Conservation (phyloP, 2,329 filamentous ascomycete genomes). For the Aspergillus uvarum region DNA sequence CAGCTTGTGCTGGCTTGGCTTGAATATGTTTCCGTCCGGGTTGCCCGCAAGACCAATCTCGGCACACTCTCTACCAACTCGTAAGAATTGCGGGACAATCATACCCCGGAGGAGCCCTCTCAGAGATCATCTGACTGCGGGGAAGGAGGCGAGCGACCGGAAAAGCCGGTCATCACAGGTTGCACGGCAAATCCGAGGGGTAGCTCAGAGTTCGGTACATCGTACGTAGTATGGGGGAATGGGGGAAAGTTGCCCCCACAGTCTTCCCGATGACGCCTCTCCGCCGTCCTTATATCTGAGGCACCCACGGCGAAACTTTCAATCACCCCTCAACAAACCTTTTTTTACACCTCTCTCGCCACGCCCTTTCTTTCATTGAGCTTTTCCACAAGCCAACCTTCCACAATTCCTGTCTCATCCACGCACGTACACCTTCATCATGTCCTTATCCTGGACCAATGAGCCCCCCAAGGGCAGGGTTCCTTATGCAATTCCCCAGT, state of each 20-base stretch:
- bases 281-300: neutral
- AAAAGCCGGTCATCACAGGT: conserved; percentile 6
- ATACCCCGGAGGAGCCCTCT: neutral
- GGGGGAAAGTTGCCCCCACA: neutral
- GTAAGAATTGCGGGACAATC: neutral
- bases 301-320: neutral
- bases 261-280: neutral
- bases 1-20: no score
- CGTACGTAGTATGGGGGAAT: neutral
- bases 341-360: no score
- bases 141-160: neutral
- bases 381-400: neutral
- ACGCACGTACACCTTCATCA: conserved; percentile 2
- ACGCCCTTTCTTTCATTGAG: neutral
- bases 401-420: no score
- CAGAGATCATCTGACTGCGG: neutral
- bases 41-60: neutral
- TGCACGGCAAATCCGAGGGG: conserved; percentile 11
- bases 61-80: neutral
- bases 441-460: conserved; percentile 26
- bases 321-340: no score
- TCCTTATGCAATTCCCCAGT: conserved; percentile 50
- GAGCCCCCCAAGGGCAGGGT: conserved; percentile 41
- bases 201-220: neutral
- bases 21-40: no score